A percentile compares a stretch with the other conserved stretches of the same genome.
These are phyloP conservation scores for Phoenix dactylifera DNA, from an alignment of 176 grass and related monocot genomes.

Conservation along the genomic window DNA sequence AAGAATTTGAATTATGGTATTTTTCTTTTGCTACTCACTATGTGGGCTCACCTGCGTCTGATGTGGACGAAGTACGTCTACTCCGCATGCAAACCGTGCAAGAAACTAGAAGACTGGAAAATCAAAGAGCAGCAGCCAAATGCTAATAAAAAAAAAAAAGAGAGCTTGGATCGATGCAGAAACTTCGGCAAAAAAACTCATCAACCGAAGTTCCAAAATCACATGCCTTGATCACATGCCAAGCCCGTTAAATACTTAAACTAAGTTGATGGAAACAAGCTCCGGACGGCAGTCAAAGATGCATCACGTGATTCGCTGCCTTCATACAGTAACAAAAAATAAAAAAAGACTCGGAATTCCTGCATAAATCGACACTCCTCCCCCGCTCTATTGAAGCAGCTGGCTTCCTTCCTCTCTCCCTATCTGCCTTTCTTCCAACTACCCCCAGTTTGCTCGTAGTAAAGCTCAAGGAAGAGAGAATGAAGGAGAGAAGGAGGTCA, in stretches of 20 bases:
- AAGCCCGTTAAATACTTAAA: not conserved
- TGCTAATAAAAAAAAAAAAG: not conserved
- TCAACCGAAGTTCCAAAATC: not conserved
- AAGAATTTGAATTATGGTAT: too few species aligned
- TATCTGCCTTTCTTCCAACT: too few species aligned
- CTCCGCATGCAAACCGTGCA: too few species aligned
- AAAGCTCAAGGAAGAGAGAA: not conserved
- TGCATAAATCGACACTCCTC: too few species aligned
- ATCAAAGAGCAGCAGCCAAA: too few species aligned
- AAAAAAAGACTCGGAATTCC: not conserved
- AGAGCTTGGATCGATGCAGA: not conserved
- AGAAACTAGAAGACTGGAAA: too few species aligned
- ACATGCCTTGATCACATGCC: conserved; percentile 4
- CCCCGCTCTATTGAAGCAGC: too few species aligned
- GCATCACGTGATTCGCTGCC: conserved; percentile 16
- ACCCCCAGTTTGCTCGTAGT: too few species aligned
- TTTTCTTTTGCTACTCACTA: too few species aligned
- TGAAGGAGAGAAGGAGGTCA: not conserved
- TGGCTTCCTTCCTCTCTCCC: too few species aligned
- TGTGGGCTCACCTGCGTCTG: too few species aligned
- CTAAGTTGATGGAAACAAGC: not conserved
- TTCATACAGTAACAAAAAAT: not conserved
- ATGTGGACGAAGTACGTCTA: too few species aligned
- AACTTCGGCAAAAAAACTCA: conserved; percentile 1
- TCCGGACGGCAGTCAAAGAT: conserved; percentile 15